Evolutionary conservation across 352 stramenopile species (phyloP).

Genomic region (Thalassiosira mediterranea): DNA sequence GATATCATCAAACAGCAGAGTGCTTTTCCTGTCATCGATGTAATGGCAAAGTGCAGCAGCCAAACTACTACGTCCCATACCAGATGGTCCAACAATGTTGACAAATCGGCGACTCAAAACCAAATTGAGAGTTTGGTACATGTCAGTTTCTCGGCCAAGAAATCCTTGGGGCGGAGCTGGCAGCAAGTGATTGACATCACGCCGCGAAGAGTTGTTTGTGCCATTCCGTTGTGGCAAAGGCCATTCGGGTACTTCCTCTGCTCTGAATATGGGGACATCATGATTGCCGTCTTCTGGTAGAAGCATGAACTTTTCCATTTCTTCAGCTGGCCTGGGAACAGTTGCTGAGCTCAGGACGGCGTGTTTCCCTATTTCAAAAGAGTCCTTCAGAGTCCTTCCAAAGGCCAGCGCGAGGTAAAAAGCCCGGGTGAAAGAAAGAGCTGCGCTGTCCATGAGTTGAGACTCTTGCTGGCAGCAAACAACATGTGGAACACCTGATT

Average conservation of each 20-base stretch:
- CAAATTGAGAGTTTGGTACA: slow-evolving; percentile 79
- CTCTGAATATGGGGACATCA: slow-evolving; percentile 74
- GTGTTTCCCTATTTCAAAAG: slow-evolving; percentile 85
- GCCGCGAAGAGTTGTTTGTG: slow-evolving; percentile 46
- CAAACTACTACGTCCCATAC: slow-evolving; percentile 77
- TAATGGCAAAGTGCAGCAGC: slow-evolving; percentile 78
- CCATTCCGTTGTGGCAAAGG: slow-evolving; percentile 43
- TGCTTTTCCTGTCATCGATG: slow-evolving; percentile 78
- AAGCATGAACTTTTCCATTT: slow-evolving; percentile 85
- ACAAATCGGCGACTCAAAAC: slow-evolving; percentile 72
- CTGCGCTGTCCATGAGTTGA: slow-evolving; percentile 82
- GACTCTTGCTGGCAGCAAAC: slow-evolving; percentile 84
- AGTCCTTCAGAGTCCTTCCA: slow-evolving; percentile 80
- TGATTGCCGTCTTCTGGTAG: slow-evolving; percentile 80
- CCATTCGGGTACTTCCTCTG: slow-evolving; percentile 64
- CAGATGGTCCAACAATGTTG: slow-evolving; percentile 68
- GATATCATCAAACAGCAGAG: slow-evolving; percentile 77
- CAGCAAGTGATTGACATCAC: slow-evolving; percentile 65
- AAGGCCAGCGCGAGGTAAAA: slow-evolving; percentile 85
- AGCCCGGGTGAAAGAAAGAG: slow-evolving; percentile 83
- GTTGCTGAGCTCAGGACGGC: slow-evolving; percentile 72
- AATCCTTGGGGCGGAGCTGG: slow-evolving; percentile 82
- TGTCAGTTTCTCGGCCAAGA: slow-evolving; percentile 81
- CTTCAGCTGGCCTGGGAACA: slow-evolving; percentile 68
- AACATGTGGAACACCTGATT: slow-evolving; percentile 84